Conservation (phyloP, 2,329 filamentous ascomycete genomes). For the Periconia sp. region DNA sequence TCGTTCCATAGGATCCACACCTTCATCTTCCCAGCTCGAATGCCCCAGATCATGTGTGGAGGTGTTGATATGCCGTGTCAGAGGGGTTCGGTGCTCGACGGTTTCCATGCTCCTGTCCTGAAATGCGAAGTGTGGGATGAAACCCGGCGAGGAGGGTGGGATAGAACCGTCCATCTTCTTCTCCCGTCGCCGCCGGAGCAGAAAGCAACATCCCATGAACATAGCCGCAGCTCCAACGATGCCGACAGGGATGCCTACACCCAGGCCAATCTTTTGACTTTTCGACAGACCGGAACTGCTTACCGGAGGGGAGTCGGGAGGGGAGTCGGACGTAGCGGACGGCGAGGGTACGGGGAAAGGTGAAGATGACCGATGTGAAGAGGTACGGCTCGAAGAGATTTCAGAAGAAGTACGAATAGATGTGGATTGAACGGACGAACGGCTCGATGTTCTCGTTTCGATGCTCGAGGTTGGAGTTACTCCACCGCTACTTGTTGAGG, state of each 20-base stretch:
- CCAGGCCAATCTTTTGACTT: slow-evolving; percentile 36
- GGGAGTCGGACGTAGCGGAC: slow-evolving; percentile 14
- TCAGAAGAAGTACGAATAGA: slow-evolving; percentile 5
- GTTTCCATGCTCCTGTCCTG: slow-evolving; percentile 27
- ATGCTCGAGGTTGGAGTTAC: slow-evolving; percentile 7
- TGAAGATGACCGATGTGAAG: background rate
- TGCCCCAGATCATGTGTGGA: slow-evolving; percentile 13
- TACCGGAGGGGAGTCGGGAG: slow-evolving; percentile 18
- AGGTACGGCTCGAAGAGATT: background rate
- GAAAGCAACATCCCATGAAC: slow-evolving; percentile 26
- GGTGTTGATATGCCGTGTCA: slow-evolving; percentile 13
- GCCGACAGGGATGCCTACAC: slow-evolving; percentile 55
- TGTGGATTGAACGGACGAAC: slow-evolving; percentile 1
- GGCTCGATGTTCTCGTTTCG: slow-evolving; percentile 10
- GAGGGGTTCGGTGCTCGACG: slow-evolving; percentile 23
- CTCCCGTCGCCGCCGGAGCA: slow-evolving; percentile 26
- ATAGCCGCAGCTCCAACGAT: slow-evolving; percentile 54
- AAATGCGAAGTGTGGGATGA: slow-evolving; percentile 40
- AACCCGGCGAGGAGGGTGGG: slow-evolving; percentile 38
- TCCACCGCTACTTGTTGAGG: slow-evolving; percentile 4
- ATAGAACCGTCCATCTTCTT: slow-evolving; percentile 26
- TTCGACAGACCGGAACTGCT: slow-evolving; percentile 22
- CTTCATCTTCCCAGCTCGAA: slow-evolving; percentile 31
- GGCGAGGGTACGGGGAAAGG: slow-evolving; percentile 6
- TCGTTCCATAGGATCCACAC: slow-evolving; percentile 17